Percentiles rank a stretch among this genome's conserved stretches.
Conservation (phyloP, 495 filamentous ascomycete species). For the Xanthoparmelia taractica region DNA sequence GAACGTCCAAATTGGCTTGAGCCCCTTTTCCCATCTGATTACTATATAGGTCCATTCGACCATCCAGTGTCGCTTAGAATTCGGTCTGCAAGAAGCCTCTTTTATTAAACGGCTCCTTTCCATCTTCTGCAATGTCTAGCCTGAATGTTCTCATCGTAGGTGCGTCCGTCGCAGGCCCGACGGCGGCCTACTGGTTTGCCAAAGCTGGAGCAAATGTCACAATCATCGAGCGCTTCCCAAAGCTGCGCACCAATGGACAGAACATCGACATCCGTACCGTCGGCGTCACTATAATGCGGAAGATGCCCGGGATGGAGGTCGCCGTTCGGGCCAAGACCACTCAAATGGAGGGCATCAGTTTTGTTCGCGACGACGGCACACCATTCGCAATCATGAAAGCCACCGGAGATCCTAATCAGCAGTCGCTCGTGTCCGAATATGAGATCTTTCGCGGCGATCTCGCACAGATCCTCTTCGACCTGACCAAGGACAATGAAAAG, state of each 20-base stretch:
- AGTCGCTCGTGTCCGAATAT: constrained; percentile 43
- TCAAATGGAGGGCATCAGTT: constrained; percentile 37
- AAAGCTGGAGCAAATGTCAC: constrained; percentile 44
- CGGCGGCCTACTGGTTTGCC: constrained; percentile 45
- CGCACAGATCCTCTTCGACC: constrained; percentile 26
- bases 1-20: no score
- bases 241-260: constrained; percentile 42
- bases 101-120: neutral
- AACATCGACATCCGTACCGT: constrained; percentile 45
- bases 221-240: constrained; percentile 44
- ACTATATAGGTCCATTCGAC: neutral
- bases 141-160: constrained; percentile 30
- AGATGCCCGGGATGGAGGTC: constrained; percentile 43
- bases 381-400: constrained; percentile 36
- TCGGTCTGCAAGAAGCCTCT: neutral
- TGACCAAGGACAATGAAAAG: constrained; percentile 35
- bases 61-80: neutral
- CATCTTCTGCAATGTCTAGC: neutral
- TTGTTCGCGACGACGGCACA: constrained; percentile 36
- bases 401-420: constrained; percentile 33
- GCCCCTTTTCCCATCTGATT: no score
- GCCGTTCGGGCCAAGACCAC: constrained; percentile 35
- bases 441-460: constrained; percentile 43
- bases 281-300: constrained; percentile 43
- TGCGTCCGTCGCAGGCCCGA: constrained; percentile 39